Percentiles rank a stretch among this genome's conserved stretches.
Conservation (phyloP, 2,329 filamentous ascomycete species). For the Botrytis medusae region DNA sequence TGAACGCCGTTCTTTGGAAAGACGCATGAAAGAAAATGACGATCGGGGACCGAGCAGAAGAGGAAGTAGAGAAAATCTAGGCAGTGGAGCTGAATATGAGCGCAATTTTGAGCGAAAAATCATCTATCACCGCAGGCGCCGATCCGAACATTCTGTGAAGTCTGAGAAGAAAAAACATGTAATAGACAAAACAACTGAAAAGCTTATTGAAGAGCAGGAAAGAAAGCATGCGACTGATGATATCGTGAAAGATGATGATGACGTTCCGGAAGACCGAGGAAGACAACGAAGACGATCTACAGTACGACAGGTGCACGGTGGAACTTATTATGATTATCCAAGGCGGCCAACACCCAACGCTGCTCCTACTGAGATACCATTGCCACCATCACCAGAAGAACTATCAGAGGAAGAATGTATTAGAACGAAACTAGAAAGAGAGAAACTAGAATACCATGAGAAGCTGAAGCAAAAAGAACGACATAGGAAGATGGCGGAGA, state of each 20-base stretch:
- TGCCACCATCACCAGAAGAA: conserved; percentile 6
- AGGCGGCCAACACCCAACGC: background rate
- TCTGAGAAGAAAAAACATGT: too few relatives aligned
- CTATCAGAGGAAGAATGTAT: background rate
- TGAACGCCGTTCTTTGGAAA: background rate
- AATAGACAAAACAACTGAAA: background rate
- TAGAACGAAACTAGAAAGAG: background rate
- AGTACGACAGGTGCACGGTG: background rate
- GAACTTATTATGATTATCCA: background rate
- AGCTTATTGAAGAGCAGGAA: background rate
- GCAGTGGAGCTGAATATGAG: background rate
- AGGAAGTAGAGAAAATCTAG: background rate
- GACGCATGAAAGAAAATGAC: background rate
- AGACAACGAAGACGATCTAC: background rate
- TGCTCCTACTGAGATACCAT: background rate
- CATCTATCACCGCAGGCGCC: background rate
- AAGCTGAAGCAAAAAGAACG: background rate
- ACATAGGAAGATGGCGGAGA: background rate
- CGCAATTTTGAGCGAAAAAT: background rate
- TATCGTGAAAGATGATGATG: background rate
- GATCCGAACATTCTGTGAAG: background rate
- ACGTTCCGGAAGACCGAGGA: background rate
- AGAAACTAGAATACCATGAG: background rate
- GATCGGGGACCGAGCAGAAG: background rate
- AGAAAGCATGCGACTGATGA: background rate